Conservation (phyloP, 108 stramenopile species). For the Pseudonitzschia pungens region DNA sequence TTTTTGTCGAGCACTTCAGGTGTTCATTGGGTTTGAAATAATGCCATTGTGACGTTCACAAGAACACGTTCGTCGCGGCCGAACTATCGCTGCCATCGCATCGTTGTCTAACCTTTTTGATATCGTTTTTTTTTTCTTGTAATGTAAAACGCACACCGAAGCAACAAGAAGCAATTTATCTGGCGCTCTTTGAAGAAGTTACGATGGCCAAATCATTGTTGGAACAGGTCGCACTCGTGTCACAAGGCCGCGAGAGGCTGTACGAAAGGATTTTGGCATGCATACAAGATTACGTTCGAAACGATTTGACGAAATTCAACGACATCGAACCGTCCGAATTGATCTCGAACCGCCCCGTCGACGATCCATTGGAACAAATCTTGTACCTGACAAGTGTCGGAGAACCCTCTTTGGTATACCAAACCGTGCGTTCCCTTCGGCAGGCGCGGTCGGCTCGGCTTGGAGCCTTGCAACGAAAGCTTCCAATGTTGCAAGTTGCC, state of each 20-base stretch:
- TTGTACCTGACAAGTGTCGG: conserved; percentile 87
- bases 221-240: conserved; percentile 87
- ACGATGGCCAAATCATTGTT: conserved; percentile 79
- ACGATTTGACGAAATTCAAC: conserved; percentile 69
- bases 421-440: conserved; percentile 76
- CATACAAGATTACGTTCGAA: conserved; percentile 65
- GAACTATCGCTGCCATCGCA: neutral
- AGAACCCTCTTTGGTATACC: conserved; percentile 74
- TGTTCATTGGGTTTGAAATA: too few relatives aligned
- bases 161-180: conserved; percentile 83
- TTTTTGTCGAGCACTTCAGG: too few relatives aligned
- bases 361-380: conserved; percentile 85
- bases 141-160: too few relatives aligned
- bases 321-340: conserved; percentile 63
- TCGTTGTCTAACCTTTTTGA: neutral
- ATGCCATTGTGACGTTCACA: too few relatives aligned
- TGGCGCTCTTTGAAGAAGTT: conserved; percentile 84
- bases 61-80: too few relatives aligned
- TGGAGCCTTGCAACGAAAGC: conserved; percentile 84
- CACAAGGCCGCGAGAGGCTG: conserved; percentile 67
- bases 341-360: conserved; percentile 66
- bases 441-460: conserved; percentile 74
- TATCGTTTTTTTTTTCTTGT: too few relatives aligned
- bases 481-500: conserved; percentile 60
- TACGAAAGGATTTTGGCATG: conserved; percentile 63